These are phyloP conservation scores for Leccinum broughii DNA, from an alignment of 768 basidiomycete genomes.

Conservation along the genomic window DNA sequence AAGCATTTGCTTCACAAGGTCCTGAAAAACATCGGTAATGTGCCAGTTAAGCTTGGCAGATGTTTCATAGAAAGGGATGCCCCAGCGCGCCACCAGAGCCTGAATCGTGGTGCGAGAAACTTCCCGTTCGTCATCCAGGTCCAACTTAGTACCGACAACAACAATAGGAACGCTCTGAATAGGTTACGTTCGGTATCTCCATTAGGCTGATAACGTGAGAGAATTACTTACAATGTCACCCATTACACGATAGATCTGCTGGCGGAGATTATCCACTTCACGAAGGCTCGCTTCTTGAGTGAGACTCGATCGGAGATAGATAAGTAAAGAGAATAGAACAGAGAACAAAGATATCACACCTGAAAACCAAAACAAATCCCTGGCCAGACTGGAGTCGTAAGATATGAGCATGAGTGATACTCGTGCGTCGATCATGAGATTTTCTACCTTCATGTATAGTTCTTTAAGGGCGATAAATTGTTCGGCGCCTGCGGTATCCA, in stretches of 20 bases:
- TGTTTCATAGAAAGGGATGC: slow-evolving; percentile 80
- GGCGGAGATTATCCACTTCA: slow-evolving; percentile 77
- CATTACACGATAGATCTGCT: slow-evolving; percentile 81
- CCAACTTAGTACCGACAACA: slow-evolving; percentile 83
- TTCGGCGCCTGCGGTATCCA: slow-evolving; percentile 86
- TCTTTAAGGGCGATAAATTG: slow-evolving; percentile 82
- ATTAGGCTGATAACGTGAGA: not conserved
- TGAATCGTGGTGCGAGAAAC: slow-evolving; percentile 66
- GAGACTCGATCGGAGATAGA: slow-evolving; percentile 48
- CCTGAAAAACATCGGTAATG: slow-evolving; percentile 74
- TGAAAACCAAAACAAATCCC: slow-evolving; percentile 86
- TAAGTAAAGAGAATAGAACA: not conserved
- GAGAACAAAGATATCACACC: slow-evolving; percentile 39
- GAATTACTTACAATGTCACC: slow-evolving; percentile 54
- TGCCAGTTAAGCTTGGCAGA: slow-evolving; percentile 88
- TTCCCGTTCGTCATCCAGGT: slow-evolving; percentile 79
- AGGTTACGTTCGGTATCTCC: slow-evolving; percentile 7
- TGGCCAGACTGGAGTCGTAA: slow-evolving; percentile 50
- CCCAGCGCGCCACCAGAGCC: slow-evolving; percentile 63
- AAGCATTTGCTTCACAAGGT: slow-evolving; percentile 75
- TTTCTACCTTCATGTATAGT: slow-evolving; percentile 70
- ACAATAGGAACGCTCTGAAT: slow-evolving; percentile 72
- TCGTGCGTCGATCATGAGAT: not conserved
- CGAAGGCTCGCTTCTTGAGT: slow-evolving; percentile 80
- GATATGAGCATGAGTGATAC: not conserved